Base-by-base conservation (phyloP, 2,329 filamentous ascomycete genomes). In the Tolypocladium cylindrosporum region DNA sequence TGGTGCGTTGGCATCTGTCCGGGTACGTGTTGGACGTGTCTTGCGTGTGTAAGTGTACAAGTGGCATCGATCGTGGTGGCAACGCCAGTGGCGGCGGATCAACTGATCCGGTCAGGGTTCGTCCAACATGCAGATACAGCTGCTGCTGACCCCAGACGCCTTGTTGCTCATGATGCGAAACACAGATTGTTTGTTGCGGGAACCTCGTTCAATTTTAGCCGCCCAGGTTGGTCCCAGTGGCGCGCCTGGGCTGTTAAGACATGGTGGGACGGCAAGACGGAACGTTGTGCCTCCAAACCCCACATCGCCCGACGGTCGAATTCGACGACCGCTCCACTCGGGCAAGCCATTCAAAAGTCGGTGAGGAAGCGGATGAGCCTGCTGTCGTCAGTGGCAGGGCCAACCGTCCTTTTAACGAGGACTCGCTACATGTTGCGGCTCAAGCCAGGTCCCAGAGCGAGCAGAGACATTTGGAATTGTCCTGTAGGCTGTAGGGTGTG, bases 341-440 rank as follows among this genome's bases (percentile, higher is more conserved):
- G 55, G 61, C 56, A 61, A 62, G 55, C 57, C 61, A 56, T 55
- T 61, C 59, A 68, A 69, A 69, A 69, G 67, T 69, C 67, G 67
- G 67, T 69, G 67, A 69, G 66, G 65, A 36, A 39, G 43, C 45
- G 21, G 21, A 11, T 11, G 36, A 27, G 36, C n/a, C 16, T 56
- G 42, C n/a, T 21, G 41, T 5, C 19, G 27, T 34, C 45, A 14
- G 48, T 34, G 27, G 8, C 27, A 50, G 27, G 16, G 27, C 6
- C 27, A 5, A 16, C 45, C 16, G 45, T 36, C 9, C 48, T 37
- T 37, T 37, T n/a, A 0, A 0, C 6, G 19, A 50, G 45, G 8
- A 34, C 45, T 50, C 8, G 16, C 8, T 13, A 27, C 24, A 50
- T n/a, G 27, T 11, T 16, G 31, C 16, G 45, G 45, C 14, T 48